Conservation (phyloP, 208 protist species). For the Herpetomonas samuelpessoai region DNA sequence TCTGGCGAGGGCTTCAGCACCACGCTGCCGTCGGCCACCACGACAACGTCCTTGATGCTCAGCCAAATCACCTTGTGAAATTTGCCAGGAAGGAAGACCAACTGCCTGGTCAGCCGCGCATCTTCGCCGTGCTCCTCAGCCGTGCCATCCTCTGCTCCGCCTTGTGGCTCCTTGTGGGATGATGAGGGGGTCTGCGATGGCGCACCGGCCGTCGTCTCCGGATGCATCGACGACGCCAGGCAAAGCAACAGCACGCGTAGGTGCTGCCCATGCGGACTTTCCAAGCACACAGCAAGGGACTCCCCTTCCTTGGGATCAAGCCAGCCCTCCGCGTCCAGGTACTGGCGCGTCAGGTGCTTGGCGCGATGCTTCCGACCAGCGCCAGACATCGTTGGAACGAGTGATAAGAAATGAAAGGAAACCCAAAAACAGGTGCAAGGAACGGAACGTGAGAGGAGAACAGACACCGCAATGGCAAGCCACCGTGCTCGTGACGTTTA, state of each 20-base stretch:
- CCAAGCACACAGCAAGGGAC: slow-evolving; percentile 62
- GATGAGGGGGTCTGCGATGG: background rate
- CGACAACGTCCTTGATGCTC: slow-evolving; percentile 67
- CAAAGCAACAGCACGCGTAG: slow-evolving; percentile 53
- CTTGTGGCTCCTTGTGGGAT: background rate
- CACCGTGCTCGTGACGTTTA: too few relatives aligned
- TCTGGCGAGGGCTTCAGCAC: slow-evolving; percentile 77
- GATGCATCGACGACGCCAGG: background rate
- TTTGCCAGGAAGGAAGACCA: slow-evolving; percentile 75
- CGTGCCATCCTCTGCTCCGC: background rate
- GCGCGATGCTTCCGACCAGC: slow-evolving; percentile 78
- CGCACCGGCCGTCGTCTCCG: background rate
- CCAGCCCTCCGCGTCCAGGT: slow-evolving; percentile 59
- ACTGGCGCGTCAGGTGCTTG: slow-evolving; percentile 80
- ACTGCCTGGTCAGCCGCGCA: slow-evolving; percentile 21
- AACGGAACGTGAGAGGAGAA: too few relatives aligned
- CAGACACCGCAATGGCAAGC: too few relatives aligned
- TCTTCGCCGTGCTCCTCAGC: background rate
- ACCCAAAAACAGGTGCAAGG: too few relatives aligned
- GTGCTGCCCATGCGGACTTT: slow-evolving; percentile 69
- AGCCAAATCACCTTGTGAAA: slow-evolving; percentile 91
- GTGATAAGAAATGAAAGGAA: too few relatives aligned
- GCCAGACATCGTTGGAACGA: slow-evolving; percentile 58
- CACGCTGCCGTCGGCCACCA: slow-evolving; percentile 55
- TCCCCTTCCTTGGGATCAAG: slow-evolving; percentile 40